Percentiles rank a stretch among this genome's conserved stretches.
Evolutionary conservation across 1,139 yeast genomes (phyloP).

Genomic region (Trichomonascaceae sp.): DNA sequence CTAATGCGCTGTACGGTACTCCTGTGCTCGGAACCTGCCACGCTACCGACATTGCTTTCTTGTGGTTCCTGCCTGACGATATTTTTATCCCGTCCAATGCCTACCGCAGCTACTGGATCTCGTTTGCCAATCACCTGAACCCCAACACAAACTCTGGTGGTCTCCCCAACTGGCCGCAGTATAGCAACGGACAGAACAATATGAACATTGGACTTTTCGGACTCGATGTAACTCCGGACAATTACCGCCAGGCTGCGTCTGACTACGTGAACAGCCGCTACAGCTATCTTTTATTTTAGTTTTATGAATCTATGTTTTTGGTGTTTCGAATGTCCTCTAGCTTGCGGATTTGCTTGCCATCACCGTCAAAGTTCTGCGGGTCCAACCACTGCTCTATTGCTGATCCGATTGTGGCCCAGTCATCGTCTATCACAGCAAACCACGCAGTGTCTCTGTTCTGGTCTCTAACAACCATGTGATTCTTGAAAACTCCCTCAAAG

Average conservation of each 20-base stretch:
- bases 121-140: conserved; percentile 11
- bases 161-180: conserved; percentile 7
- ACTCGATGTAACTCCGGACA: conserved; percentile 1
- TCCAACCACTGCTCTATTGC: conserved; percentile 19
- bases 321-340: conserved; percentile 7
- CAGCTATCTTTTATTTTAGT: background rate
- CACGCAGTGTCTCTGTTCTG: conserved; percentile 24
- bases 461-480: conserved; percentile 19
- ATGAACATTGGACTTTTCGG: background rate
- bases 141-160: conserved; percentile 6
- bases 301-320: background rate
- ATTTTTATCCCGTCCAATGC: conserved; percentile 4
- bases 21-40: conserved; percentile 13
- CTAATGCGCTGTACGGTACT: conserved; percentile 5
- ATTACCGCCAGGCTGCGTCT: conserved; percentile 1
- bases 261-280: background rate
- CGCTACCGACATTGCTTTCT: conserved; percentile 7
- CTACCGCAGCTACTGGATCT: conserved; percentile 10
- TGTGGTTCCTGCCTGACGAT: conserved; percentile 5
- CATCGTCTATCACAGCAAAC: conserved; percentile 22
- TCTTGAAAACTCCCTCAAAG: conserved; percentile 22
- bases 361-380: conserved; percentile 19
- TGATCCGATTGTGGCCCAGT: conserved; percentile 17
- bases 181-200: conserved; percentile 27
- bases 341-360: conserved; percentile 14